Base-by-base conservation (phyloP, 306 rosid species). In the Pyrus bretschneideri region DNA sequence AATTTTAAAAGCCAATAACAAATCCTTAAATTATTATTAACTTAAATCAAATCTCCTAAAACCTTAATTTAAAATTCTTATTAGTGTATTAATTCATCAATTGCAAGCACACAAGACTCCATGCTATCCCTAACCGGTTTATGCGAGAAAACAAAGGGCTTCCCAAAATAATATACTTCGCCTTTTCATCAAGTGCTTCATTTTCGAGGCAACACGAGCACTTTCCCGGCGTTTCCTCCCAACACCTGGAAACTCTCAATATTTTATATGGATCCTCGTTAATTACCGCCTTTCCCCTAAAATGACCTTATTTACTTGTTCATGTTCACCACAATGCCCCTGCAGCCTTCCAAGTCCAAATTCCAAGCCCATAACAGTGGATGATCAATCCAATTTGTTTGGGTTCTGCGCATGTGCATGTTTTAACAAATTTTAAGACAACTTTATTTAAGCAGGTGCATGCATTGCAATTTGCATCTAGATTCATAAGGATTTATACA, bases 161-260 rank as follows among this genome's bases (percentile, higher is more conserved):
- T 81, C 72, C 75, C 58, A 76, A 76, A 76, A 78, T 70, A 64
- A 80, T 81, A 81, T 85, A 70, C 74, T 27, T 58, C 74, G 78
- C 83, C 87, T 87, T 84, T 82, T 68, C 49, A 67, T 68, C 27
- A 64, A 64, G 83, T 78, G 87, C 81, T 87, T 88, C 81, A 81
- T 89, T 82, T 82, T 90, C 93, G 96, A 95, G 97, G 93, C 91
- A 97, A 92, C 97, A 95, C 91, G 92, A 89, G 89, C 93, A 92
- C 93, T 95, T 89, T 89, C 91, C 98, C 96, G 89, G 97, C 88
- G 90, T 86, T 95, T 88, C 87, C 97, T 89, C 96, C 97, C 90
- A 89, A 77, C 83, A 73, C 84, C 75, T 88, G 79, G 94, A 88
- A 93, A 79, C 80, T 75, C 85, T 72, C 89, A 86, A 79, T n/a